Percentiles rank a stretch among this genome's conserved stretches.
Conservation (phyloP, 495 filamentous ascomycete species). For the Aspergillus sparsus region DNA sequence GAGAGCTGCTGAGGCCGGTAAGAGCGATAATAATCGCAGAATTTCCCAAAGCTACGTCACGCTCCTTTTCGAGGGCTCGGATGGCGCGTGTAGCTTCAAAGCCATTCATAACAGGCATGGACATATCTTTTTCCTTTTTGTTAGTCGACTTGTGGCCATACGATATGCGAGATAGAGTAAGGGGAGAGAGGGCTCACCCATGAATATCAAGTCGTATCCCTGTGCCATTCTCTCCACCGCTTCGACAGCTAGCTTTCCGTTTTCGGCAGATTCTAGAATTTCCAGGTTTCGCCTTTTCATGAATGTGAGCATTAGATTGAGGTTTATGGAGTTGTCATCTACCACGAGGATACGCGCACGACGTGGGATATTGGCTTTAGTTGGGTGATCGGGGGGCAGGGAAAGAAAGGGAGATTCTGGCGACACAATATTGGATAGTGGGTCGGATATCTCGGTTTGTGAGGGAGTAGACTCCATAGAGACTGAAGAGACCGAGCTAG, state of each 20-base stretch:
- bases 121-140: slow-evolving; percentile 53
- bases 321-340: slow-evolving; percentile 76
- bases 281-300: slow-evolving; percentile 53
- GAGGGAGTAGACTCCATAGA: slow-evolving; percentile 19
- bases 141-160: not conserved
- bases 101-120: slow-evolving; percentile 77
- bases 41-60: slow-evolving; percentile 27
- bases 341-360: slow-evolving; percentile 58
- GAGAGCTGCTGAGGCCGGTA: slow-evolving; percentile 64
- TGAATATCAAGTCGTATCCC: slow-evolving; percentile 59
- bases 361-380: not conserved
- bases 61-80: slow-evolving; percentile 58
- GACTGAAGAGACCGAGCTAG: slow-evolving; percentile 10
- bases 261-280: slow-evolving; percentile 48
- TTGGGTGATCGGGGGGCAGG: slow-evolving; percentile 17
- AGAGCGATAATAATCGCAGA: slow-evolving; percentile 66
- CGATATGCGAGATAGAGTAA: not conserved
- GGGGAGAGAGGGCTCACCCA: slow-evolving; percentile 39
- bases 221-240: slow-evolving; percentile 42
- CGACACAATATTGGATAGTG: slow-evolving; percentile 9
- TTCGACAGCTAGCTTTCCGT: slow-evolving; percentile 55
- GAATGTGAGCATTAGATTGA: slow-evolving; percentile 65
- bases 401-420: slow-evolving; percentile 6
- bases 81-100: slow-evolving; percentile 72
- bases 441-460: slow-evolving; percentile 11